Base-by-base conservation (phyloP, 345 rosid species). In the Abelmoschus esculentus region DNA sequence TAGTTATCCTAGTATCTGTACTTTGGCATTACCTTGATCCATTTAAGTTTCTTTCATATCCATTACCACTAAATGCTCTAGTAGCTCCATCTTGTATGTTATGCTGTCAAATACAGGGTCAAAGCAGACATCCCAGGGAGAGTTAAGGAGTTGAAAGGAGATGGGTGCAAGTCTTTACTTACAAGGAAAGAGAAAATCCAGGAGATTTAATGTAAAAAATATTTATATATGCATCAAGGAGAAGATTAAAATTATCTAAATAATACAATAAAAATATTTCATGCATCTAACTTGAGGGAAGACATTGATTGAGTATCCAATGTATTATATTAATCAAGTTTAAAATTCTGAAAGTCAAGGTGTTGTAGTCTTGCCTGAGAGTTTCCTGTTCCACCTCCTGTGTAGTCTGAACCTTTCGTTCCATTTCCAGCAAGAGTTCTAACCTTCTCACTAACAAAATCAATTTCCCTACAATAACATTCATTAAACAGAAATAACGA, bases 71-170 rank as follows among this genome's bases (percentile, higher is more conserved):
- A 71, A 90, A 93, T 44, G 83, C 92, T 86, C 60, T 83, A 50
- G 96, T 80, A 74, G 85, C 74, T 72, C 89, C 93, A 77, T 85
- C 85, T 63, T 64, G 55, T 32, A 86, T 77, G 78, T 79, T 81
- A 80, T 93, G 89, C 74, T 84, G 90, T 97, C 98, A 93, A 63
- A 90, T 90, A 75, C 68, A 15, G 91, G 91, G 68, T 90, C 82
- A 72, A 76, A 87, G 83, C 96, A 87, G 71, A 93, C 84, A 69
- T 93, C 98, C 97, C 97, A 93, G 67, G 98, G 98, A 74, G 98
- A 93, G 70, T 93, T 93, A 67, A 93, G 90, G 57, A 90, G 85
- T 97, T 90, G 89, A 61, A 75, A 74, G 47, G 71, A 72, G 18
- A 74, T 17, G 19, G 40, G 12, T 22, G 63, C 15, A 57, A 52